These are phyloP conservation scores for Achlya hypogyna DNA, from an alignment of 352 stramenopile genomes.

Conservation along the genomic window DNA sequence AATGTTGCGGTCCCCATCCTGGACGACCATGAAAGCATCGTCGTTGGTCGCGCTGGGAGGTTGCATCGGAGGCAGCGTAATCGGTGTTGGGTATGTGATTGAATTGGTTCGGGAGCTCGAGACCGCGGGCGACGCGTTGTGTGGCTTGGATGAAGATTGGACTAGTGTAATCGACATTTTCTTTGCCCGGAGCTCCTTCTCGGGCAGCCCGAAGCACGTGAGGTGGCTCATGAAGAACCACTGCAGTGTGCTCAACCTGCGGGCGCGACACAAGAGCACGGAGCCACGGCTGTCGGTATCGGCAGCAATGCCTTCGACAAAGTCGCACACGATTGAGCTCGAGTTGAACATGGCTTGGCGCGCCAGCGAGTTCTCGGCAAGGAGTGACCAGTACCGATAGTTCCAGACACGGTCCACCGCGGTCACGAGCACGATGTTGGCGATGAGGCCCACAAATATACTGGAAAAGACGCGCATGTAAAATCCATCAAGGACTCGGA, in stretches of 20 bases:
- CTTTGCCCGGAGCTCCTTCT: constrained; percentile 1
- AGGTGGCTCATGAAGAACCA: constrained; percentile 19
- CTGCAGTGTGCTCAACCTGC: constrained; percentile 12
- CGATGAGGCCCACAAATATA: not conserved
- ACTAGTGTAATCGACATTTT: not conserved
- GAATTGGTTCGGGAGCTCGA: not conserved
- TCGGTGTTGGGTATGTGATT: not conserved
- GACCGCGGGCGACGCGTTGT: not conserved
- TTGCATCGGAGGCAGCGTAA: not conserved
- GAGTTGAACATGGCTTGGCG: constrained; percentile 18
- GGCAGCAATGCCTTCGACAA: not conserved
- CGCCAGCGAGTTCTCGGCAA: constrained; percentile 1
- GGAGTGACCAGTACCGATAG: not conserved
- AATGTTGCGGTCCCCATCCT: constrained; percentile 4
- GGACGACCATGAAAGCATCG: not conserved
- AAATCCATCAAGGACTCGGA: not conserved
- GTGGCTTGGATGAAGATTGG: not conserved
- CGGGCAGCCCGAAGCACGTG: constrained; percentile 13
- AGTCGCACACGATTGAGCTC: constrained; percentile 17
- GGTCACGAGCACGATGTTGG: constrained; percentile 3
- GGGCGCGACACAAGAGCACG: not conserved
- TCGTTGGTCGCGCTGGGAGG: not conserved
- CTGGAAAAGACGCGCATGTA: not conserved
- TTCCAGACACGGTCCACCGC: constrained; percentile 1
- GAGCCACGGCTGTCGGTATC: not conserved